Conservation (phyloP, 2,329 filamentous ascomycete genomes). For the Cladosporium colombiae region DNA sequence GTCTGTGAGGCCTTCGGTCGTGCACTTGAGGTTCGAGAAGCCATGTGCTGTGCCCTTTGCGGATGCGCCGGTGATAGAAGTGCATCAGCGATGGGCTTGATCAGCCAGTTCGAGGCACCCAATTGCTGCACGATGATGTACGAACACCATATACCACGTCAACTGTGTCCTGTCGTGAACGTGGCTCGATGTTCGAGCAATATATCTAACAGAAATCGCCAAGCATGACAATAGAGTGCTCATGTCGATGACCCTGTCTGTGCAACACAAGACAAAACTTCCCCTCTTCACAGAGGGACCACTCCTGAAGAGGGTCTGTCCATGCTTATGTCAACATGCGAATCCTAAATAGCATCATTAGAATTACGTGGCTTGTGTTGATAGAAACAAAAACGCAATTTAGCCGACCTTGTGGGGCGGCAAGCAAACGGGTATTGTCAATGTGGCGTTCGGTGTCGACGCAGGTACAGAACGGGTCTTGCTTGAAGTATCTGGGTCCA, state of each 20-base stretch:
- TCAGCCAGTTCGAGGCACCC: not conserved
- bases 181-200: not conserved
- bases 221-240: too few relatives aligned
- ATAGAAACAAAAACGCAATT: not conserved
- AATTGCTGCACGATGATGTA: not conserved
- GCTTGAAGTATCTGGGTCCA: not conserved
- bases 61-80: constrained; percentile 69
- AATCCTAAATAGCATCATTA: not conserved
- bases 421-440: not conserved
- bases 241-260: not conserved
- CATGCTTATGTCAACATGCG: not conserved
- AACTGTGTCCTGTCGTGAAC: not conserved
- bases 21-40: constrained; percentile 68
- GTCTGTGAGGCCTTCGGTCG: constrained; percentile 5
- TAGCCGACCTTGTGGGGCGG: not conserved
- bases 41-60: constrained; percentile 73
- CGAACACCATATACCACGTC: not conserved
- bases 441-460: constrained; percentile 1
- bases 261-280: not conserved
- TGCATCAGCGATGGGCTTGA: constrained; percentile 34
- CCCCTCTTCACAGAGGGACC: not conserved
- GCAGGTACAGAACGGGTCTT: not conserved
- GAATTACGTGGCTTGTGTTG: not conserved
- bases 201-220: not conserved
- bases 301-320: not conserved